Conservation (phyloP, 169 alveolate genomes). For the Plasmodium malariae region DNA sequence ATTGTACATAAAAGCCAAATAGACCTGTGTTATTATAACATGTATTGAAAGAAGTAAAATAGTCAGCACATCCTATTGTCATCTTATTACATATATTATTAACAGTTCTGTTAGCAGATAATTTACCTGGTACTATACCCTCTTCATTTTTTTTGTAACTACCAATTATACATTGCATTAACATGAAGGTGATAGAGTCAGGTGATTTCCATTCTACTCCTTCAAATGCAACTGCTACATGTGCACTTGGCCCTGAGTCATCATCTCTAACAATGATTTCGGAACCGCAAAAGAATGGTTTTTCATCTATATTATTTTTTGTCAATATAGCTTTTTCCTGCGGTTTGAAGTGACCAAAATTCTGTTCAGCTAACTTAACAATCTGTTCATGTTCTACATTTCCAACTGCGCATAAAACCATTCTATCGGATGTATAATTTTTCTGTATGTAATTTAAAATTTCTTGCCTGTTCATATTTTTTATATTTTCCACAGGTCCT, state of each 20-base stretch:
- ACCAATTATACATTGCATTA: constrained; percentile 95
- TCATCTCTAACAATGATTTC: constrained; percentile 84
- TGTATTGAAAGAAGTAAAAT: constrained; percentile 90
- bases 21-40: constrained; percentile 95
- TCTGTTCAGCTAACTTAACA: constrained; percentile 82
- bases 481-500: constrained; percentile 92
- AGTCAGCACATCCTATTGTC: constrained; percentile 90
- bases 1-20: constrained; percentile 91
- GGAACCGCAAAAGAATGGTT: constrained; percentile 87
- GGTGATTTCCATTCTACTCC: constrained; percentile 96
- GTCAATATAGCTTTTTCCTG: too few relatives aligned
- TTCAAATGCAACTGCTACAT: constrained; percentile 92
- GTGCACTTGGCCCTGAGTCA: constrained; percentile 91
- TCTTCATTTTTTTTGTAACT: constrained; percentile 88
- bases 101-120: constrained; percentile 86
- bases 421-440: constrained; percentile 94
- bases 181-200: constrained; percentile 93
- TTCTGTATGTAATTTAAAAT: constrained; percentile 90
- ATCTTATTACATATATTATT: constrained; percentile 87
- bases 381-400: constrained; percentile 91
- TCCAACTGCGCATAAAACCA: constrained; percentile 94
- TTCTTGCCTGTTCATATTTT: constrained; percentile 89
- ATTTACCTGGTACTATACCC: constrained; percentile 88
- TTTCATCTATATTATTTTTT: constrained; percentile 62
- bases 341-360: constrained; percentile 32